phyloP scores from a whole-genome alignment of 306 rosid genomes.

The Spatholobus suberectus region DNA sequence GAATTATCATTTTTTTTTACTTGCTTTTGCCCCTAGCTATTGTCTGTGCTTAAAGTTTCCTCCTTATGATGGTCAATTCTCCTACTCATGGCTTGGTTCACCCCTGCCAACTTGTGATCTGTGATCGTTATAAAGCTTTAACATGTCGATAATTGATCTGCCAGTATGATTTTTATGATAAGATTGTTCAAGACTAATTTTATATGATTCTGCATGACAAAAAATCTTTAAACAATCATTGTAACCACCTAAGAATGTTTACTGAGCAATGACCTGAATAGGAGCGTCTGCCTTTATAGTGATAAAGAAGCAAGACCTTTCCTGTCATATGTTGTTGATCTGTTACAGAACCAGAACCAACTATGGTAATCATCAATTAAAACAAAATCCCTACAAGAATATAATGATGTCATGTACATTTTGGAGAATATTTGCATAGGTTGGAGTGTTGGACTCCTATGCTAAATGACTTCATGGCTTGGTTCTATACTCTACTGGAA shows the following conservation, averaged over 20 bases:
- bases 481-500: background rate
- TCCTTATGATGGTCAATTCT: slow-evolving; percentile 18
- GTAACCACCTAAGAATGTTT: background rate
- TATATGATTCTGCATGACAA: background rate
- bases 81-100: background rate
- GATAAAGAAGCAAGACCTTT: no score
- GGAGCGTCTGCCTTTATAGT: no score
- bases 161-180: background rate
- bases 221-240: background rate
- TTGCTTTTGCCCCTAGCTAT: background rate
- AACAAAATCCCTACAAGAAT: background rate
- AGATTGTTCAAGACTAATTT: background rate
- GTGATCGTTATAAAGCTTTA: slow-evolving; percentile 5
- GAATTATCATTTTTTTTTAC: background rate
- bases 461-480: slow-evolving; percentile 6
- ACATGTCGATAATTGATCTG: background rate
- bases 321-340: no score
- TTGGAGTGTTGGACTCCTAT: slow-evolving; percentile 1
- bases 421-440: slow-evolving; percentile 15
- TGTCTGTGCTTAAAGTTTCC: background rate
- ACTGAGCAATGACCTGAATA: background rate
- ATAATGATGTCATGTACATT: background rate
- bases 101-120: background rate
- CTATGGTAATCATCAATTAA: background rate
- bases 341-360: background rate